A percentile compares a stretch with the other conserved stretches of the same genome.
These are phyloP conservation scores for Trifolium pratense DNA, from an alignment of 306 rosid species.

Conservation along the genomic window DNA sequence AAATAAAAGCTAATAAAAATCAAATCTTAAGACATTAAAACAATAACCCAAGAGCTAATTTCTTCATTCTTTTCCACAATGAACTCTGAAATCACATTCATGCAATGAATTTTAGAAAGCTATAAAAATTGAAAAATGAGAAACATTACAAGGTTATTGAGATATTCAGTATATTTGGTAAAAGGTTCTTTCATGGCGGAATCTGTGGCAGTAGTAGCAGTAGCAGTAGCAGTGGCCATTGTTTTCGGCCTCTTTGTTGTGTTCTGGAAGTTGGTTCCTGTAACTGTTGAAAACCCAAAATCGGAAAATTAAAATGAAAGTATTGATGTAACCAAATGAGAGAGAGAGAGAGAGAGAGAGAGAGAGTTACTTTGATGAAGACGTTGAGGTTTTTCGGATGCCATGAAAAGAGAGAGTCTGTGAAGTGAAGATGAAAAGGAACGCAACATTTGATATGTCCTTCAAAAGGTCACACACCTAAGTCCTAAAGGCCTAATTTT, in stretches of 20 bases:
- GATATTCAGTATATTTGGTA: constrained; percentile 65
- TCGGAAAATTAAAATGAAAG: background rate
- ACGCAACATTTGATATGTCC: constrained; percentile 49
- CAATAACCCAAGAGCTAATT: constrained; percentile 6
- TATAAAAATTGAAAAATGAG: background rate
- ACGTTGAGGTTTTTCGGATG: constrained; percentile 60
- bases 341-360: background rate
- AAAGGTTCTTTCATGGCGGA: constrained; percentile 73
- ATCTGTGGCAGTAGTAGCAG: constrained; percentile 39
- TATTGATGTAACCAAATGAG: background rate
- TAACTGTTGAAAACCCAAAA: constrained; percentile 43
- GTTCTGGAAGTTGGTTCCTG: constrained; percentile 53
- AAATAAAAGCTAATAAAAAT: background rate
- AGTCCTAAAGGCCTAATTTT: background rate
- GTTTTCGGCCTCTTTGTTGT: constrained; percentile 64
- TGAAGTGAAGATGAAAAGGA: constrained; percentile 34
- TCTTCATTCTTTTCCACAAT: background rate
- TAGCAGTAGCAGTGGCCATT: constrained; percentile 41
- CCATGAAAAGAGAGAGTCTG: constrained; percentile 52
- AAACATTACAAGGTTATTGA: constrained; percentile 70
- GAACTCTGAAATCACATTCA: constrained; percentile 5
- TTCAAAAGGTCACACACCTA: background rate
- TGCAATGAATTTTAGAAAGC: constrained; percentile 16
- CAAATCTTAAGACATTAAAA: background rate
- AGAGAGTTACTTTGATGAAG: constrained; percentile 49